A percentile compares a stretch with the other conserved stretches of the same genome.
Evolutionary conservation across 2,329 filamentous ascomycete species (phyloP).

Genomic region (Fusarium verrucosum): DNA sequence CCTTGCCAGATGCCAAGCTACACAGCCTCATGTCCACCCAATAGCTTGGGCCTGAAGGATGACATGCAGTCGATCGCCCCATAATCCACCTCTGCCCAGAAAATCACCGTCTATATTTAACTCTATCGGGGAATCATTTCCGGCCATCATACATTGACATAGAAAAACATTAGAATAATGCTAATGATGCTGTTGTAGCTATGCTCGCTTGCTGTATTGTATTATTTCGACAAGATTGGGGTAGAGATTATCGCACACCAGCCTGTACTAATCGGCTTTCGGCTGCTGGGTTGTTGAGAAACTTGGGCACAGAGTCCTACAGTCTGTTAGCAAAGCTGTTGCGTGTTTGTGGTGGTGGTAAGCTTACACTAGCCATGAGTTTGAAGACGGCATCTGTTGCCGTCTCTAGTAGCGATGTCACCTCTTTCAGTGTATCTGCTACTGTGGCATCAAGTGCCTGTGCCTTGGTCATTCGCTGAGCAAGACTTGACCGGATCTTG

Average conservation of each 20-base stretch:
- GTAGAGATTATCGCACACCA: slow-evolving; percentile 29
- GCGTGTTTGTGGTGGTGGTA: neutral
- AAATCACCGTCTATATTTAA: neutral
- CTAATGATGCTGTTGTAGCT: neutral
- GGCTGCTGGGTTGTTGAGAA: slow-evolving; percentile 65
- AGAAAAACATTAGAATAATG: slow-evolving; percentile 23
- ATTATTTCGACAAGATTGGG: slow-evolving; percentile 1
- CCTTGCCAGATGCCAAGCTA: neutral
- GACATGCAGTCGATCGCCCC: neutral
- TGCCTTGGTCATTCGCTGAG: slow-evolving; percentile 95
- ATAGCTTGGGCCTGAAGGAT: neutral
- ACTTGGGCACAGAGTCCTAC: slow-evolving; percentile 77
- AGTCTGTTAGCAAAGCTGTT: slow-evolving; percentile 35
- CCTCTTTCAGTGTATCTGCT: slow-evolving; percentile 88
- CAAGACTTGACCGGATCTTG: slow-evolving; percentile 88
- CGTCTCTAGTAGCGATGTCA: slow-evolving; percentile 88
- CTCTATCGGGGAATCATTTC: slow-evolving; percentile 11
- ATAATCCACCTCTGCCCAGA: neutral
- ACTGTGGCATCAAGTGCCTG: slow-evolving; percentile 92
- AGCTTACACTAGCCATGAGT: slow-evolving; percentile 94
- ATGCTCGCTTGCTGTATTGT: slow-evolving; percentile 19
- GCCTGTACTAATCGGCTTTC: slow-evolving; percentile 32
- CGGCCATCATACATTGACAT: slow-evolving; percentile 5
- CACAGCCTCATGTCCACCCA: neutral
- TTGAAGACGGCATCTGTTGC: slow-evolving; percentile 97